Conservation (phyloP, 768 basidiomycete genomes). For the Suillus paluster region DNA sequence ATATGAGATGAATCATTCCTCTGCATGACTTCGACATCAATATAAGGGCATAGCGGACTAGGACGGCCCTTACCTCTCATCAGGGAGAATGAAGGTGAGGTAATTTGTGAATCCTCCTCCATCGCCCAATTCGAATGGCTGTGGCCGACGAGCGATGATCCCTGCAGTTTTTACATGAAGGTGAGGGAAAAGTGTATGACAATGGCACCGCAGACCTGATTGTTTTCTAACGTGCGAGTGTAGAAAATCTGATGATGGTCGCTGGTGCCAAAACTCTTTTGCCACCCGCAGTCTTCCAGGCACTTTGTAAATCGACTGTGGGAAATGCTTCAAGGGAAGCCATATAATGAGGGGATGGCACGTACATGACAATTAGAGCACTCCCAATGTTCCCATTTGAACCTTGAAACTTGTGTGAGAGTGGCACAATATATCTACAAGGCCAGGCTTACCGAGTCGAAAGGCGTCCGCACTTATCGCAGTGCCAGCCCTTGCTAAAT, state of each 20-base stretch:
- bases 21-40: conserved; percentile 28
- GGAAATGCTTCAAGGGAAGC: background rate
- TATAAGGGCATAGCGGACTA: background rate
- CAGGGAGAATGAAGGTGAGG: conserved; percentile 57
- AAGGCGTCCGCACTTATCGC: conserved; percentile 67
- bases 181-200: background rate
- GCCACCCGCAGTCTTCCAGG: conserved; percentile 29
- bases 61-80: conserved; percentile 40
- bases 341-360: conserved; percentile 1
- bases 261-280: conserved; percentile 45
- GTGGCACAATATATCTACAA: background rate
- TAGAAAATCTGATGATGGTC: conserved; percentile 24
- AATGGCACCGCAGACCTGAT: conserved; percentile 25
- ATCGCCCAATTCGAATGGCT: conserved; percentile 24
- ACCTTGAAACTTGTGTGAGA: conserved; percentile 43
- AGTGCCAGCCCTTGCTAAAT: conserved; percentile 73
- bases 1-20: conserved; percentile 65
- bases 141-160: conserved; percentile 18
- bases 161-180: conserved; percentile 15
- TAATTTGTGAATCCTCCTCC: conserved; percentile 29
- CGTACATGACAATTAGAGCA: conserved; percentile 65
- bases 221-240: conserved; percentile 34
- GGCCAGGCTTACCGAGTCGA: conserved; percentile 62
- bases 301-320: conserved; percentile 21
- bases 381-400: conserved; percentile 76